These are phyloP conservation scores for Ophiostoma novo-ulmi DNA, from an alignment of 2,329 filamentous ascomycete species.

Conservation along the genomic window DNA sequence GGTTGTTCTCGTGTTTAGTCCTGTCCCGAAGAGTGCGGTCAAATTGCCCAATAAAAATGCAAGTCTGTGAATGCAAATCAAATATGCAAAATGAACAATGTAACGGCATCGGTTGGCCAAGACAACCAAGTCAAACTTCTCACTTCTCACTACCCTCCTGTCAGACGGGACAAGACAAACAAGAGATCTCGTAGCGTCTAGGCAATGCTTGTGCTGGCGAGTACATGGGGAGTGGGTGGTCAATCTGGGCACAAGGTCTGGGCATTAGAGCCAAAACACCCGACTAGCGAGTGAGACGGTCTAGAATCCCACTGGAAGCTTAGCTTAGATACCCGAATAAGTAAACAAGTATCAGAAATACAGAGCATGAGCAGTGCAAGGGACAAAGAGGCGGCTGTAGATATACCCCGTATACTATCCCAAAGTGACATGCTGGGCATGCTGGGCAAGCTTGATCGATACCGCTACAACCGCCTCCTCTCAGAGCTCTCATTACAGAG, in stretches of 20 bases:
- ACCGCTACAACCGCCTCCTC: too few relatives aligned
- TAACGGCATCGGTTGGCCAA: not conserved
- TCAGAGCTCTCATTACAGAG: too few relatives aligned
- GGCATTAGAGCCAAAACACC: not conserved
- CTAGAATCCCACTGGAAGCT: not conserved
- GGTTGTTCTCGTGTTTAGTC: not conserved
- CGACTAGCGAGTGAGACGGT: not conserved
- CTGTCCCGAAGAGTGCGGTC: not conserved
- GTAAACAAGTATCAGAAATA: too few relatives aligned
- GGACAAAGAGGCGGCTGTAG: too few relatives aligned
- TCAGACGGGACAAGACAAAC: not conserved
- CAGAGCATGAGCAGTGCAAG: too few relatives aligned
- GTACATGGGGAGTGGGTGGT: not conserved
- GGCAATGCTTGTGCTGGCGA: not conserved
- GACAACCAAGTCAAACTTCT: not conserved
- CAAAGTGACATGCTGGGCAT: too few relatives aligned
- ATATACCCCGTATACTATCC: too few relatives aligned
- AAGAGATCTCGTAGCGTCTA: conserved; percentile 1
- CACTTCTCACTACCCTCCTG: conserved; percentile 4
- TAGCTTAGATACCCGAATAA: too few relatives aligned
- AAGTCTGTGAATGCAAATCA: not conserved
- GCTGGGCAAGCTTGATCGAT: too few relatives aligned
- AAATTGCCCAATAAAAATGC: not conserved
- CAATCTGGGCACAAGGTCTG: conserved; percentile 1
- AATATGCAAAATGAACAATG: not conserved